Conservation (phyloP, 108 stramenopile genomes). For the Fistulifera pelliculosa region DNA sequence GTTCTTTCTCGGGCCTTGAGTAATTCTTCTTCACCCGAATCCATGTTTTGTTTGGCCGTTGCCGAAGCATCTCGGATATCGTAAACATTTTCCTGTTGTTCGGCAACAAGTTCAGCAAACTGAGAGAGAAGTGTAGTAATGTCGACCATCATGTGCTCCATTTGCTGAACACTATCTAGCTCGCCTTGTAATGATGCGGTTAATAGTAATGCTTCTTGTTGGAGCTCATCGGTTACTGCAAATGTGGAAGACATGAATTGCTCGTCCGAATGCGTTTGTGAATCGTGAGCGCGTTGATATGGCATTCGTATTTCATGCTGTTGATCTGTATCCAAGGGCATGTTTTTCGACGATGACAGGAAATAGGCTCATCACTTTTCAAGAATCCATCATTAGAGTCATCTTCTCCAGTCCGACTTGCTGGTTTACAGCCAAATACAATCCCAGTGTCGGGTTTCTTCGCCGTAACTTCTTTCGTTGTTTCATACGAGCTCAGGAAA, state of each 20-base stretch:
- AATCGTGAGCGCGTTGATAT: too few species aligned
- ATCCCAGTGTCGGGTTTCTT: background rate
- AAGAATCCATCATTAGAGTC: background rate
- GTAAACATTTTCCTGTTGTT: slow-evolving; percentile 70
- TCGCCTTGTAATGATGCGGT: slow-evolving; percentile 48
- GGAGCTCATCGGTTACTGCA: slow-evolving; percentile 29
- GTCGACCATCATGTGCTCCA: slow-evolving; percentile 71
- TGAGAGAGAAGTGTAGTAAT: slow-evolving; percentile 73
- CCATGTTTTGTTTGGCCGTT: slow-evolving; percentile 64
- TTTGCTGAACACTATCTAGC: slow-evolving; percentile 69
- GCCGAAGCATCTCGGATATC: slow-evolving; percentile 58
- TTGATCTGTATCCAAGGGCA: too few species aligned
- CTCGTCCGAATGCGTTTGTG: too few species aligned
- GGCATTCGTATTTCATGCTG: too few species aligned
- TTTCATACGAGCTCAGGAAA: slow-evolving; percentile 9
- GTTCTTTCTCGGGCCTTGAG: slow-evolving; percentile 64
- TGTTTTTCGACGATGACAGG: too few species aligned
- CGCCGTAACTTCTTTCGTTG: background rate
- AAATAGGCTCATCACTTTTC: background rate
- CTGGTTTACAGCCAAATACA: background rate
- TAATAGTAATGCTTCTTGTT: slow-evolving; percentile 54
- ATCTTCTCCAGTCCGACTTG: background rate
- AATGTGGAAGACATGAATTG: too few species aligned
- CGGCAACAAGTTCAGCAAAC: slow-evolving; percentile 65
- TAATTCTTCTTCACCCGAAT: slow-evolving; percentile 70